Evolutionary conservation across 164 flowering plant species (phyloP).

Genomic region (Aristolochia fimbriata): DNA sequence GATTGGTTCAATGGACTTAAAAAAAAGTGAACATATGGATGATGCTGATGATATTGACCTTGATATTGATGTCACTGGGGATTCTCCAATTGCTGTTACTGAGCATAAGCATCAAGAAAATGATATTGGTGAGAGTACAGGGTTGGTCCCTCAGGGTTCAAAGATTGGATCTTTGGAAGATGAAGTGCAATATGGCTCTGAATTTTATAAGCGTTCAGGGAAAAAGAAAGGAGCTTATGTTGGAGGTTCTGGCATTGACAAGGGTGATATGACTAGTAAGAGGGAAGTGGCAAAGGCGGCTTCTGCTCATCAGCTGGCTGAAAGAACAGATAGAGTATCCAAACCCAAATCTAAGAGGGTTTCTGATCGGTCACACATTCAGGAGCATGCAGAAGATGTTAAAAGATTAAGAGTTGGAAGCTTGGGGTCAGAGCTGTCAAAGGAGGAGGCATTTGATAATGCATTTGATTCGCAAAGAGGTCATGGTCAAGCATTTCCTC

Average conservation of each 20-base stretch:
- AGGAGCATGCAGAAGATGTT: slow-evolving; percentile 33
- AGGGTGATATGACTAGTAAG: slow-evolving; percentile 8
- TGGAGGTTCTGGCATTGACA: slow-evolving; percentile 24
- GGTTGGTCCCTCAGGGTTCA: slow-evolving; percentile 15
- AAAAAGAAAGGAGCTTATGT: slow-evolving; percentile 15
- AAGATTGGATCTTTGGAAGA: slow-evolving; percentile 23
- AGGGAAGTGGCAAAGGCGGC: slow-evolving; percentile 10
- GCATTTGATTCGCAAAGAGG: slow-evolving; percentile 21
- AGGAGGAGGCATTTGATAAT: slow-evolving; percentile 8
- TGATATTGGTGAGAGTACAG: slow-evolving; percentile 22
- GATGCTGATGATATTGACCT: slow-evolving; percentile 10
- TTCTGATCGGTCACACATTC: slow-evolving; percentile 21
- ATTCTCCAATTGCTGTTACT: slow-evolving; percentile 21
- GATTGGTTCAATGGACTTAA: slow-evolving; percentile 1
- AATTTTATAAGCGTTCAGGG: slow-evolving; percentile 24
- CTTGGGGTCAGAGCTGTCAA: slow-evolving; percentile 18
- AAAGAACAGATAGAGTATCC: slow-evolving; percentile 21
- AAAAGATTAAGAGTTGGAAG: slow-evolving; percentile 40
- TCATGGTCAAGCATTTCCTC: slow-evolving; percentile 16
- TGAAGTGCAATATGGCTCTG: slow-evolving; percentile 16
- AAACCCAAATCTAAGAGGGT: slow-evolving; percentile 44
- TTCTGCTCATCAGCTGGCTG: slow-evolving; percentile 27
- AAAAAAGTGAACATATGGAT: not conserved
- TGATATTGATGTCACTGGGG: slow-evolving; percentile 29
- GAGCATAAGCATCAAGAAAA: slow-evolving; percentile 13